These are phyloP conservation scores for Starmerella khaoyaiensis DNA, from an alignment of 805 yeast species.

Conservation along the genomic window DNA sequence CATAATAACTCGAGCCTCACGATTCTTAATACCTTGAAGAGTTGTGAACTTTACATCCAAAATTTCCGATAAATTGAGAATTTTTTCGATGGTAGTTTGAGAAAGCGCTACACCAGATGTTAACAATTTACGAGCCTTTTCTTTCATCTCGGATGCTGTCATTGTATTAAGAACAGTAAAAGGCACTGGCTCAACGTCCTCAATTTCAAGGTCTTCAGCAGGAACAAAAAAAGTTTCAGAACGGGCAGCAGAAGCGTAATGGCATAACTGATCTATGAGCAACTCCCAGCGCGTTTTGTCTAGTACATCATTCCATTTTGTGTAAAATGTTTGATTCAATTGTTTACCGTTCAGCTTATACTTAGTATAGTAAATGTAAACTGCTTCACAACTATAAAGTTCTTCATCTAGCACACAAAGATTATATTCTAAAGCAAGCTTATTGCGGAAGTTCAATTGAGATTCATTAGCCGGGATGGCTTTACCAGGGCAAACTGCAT, in stretches of 20 bases:
- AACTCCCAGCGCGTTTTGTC: not conserved
- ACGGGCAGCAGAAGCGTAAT: not conserved
- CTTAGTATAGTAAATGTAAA: too few species aligned
- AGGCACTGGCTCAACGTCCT: not conserved
- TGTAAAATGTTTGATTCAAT: conserved; percentile 1
- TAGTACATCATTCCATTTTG: not conserved
- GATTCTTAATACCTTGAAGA: not conserved
- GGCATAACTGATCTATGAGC: conserved; percentile 2
- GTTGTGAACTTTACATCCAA: not conserved
- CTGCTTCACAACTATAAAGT: too few species aligned
- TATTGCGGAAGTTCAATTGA: too few species aligned
- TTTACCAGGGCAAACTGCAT: too few species aligned
- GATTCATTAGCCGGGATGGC: too few species aligned
- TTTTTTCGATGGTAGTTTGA: not conserved
- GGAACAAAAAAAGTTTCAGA: not conserved
- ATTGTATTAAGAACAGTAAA: not conserved
- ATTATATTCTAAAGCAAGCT: too few species aligned
- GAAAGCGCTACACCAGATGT: not conserved
- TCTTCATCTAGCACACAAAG: too few species aligned
- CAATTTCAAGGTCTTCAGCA: not conserved
- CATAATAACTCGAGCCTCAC: conserved; percentile 1
- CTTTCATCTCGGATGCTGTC: not conserved
- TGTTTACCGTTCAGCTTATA: conserved; percentile 2
- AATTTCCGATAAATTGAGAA: not conserved
- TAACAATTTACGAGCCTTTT: not conserved